These are phyloP conservation scores for Cephaloascus albidus DNA, from an alignment of 805 yeast species.

Conservation along the genomic window DNA sequence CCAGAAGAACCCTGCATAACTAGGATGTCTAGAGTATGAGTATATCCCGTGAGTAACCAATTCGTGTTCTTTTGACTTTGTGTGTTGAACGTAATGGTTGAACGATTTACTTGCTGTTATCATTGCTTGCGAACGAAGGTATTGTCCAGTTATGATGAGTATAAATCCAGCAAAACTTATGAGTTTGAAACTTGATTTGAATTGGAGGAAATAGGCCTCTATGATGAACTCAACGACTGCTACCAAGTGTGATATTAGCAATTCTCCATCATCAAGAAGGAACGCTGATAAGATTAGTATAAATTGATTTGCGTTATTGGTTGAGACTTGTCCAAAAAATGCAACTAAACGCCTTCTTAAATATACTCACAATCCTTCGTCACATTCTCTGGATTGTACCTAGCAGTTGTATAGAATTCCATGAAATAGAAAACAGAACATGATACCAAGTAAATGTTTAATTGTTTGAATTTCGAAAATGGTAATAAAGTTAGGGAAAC, in stretches of 20 bases:
- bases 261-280: slow-evolving; percentile 20
- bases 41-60: slow-evolving; percentile 29
- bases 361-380: slow-evolving; percentile 40
- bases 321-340: too few relatives aligned
- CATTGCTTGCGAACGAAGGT: slow-evolving; percentile 26
- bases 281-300: slow-evolving; percentile 9
- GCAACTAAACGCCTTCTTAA: too few relatives aligned
- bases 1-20: slow-evolving; percentile 35
- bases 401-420: slow-evolving; percentile 77
- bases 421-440: slow-evolving; percentile 65
- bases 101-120: slow-evolving; percentile 30
- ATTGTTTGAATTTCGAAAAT: slow-evolving; percentile 16
- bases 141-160: slow-evolving; percentile 19
- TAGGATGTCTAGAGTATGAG: slow-evolving; percentile 24
- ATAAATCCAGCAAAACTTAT: slow-evolving; percentile 10
- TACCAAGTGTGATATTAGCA: slow-evolving; percentile 12
- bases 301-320: too few relatives aligned
- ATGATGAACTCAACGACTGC: neutral
- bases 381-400: slow-evolving; percentile 56
- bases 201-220: neutral
- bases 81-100: slow-evolving; percentile 31
- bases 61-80: slow-evolving; percentile 14
- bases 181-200: neutral
- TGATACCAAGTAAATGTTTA: slow-evolving; percentile 39
- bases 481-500: slow-evolving; percentile 18